These are phyloP conservation scores for Eutrema japonicum DNA, from an alignment of 345 rosid genomes.

Conservation along the genomic window DNA sequence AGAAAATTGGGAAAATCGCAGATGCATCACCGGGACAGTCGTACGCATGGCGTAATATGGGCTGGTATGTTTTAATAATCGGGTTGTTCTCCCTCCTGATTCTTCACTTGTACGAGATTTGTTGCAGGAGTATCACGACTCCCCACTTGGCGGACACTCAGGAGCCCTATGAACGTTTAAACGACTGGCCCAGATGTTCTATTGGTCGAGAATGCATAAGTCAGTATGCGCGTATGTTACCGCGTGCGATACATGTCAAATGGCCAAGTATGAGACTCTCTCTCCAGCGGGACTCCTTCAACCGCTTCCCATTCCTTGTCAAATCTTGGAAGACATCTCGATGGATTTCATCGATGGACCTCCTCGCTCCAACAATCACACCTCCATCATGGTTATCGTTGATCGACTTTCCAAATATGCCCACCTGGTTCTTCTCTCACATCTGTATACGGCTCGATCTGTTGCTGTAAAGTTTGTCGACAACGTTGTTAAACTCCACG, in stretches of 20 bases:
- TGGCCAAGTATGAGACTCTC: background rate
- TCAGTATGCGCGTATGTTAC: background rate
- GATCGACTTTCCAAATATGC: background rate
- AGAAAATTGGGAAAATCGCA: no score
- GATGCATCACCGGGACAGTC: no score
- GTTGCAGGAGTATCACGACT: background rate
- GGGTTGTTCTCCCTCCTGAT: background rate
- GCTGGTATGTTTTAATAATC: no score
- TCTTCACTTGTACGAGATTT: background rate
- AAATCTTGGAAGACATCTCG: background rate
- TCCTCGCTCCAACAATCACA: background rate
- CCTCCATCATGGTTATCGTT: background rate
- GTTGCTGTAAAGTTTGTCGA: no score
- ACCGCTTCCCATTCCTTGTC: background rate
- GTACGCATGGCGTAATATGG: no score
- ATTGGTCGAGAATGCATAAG: background rate
- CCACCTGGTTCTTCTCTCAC: background rate
- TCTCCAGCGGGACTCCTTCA: background rate
- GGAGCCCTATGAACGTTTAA: background rate
- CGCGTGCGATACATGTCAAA: background rate
- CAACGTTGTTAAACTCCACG: no score
- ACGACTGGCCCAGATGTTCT: background rate
- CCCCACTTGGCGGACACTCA: background rate
- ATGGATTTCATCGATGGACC: background rate
- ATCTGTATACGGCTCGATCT: background rate